These are phyloP conservation scores for Hemerocallis citrina DNA, from an alignment of 106 monocot species.

Conservation along the genomic window DNA sequence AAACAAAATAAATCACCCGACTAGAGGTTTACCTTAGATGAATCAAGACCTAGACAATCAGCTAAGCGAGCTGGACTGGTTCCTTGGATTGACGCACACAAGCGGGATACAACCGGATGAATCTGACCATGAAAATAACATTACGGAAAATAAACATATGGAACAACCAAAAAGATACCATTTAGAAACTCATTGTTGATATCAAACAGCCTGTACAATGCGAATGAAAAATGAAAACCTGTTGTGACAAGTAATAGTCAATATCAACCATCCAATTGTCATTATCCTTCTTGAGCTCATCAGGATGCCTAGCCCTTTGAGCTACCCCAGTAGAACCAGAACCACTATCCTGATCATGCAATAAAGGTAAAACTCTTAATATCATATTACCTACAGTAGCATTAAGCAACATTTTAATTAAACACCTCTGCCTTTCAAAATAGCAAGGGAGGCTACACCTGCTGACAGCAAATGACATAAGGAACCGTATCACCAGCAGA, in stretches of 20 bases:
- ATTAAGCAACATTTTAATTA: not conserved
- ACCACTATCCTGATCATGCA: slow-evolving; percentile 24
- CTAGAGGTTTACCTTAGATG: slow-evolving; percentile 50
- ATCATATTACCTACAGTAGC: slow-evolving; percentile 1
- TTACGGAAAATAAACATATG: not conserved
- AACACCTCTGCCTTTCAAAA: too few relatives aligned
- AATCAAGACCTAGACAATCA: slow-evolving; percentile 96
- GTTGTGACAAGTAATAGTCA: slow-evolving; percentile 91
- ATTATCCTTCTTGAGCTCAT: slow-evolving; percentile 71
- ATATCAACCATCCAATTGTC: slow-evolving; percentile 82
- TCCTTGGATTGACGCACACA: slow-evolving; percentile 96
- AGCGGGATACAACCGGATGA: slow-evolving; percentile 87
- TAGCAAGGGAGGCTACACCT: slow-evolving; percentile 24
- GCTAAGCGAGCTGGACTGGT: slow-evolving; percentile 91
- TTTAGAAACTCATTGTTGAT: not conserved
- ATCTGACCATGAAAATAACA: slow-evolving; percentile 34
- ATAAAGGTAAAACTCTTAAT: not conserved
- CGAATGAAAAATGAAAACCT: slow-evolving; percentile 36
- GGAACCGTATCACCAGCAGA: slow-evolving; percentile 86
- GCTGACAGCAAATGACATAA: slow-evolving; percentile 83
- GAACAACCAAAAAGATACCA: not conserved
- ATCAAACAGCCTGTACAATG: not conserved
- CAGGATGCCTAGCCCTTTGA: slow-evolving; percentile 91
- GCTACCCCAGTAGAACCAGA: slow-evolving; percentile 71
- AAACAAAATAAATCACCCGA: not conserved